These are phyloP conservation scores for Phytophthora cryptogea DNA, from an alignment of 352 stramenopile species.

Conservation along the genomic window DNA sequence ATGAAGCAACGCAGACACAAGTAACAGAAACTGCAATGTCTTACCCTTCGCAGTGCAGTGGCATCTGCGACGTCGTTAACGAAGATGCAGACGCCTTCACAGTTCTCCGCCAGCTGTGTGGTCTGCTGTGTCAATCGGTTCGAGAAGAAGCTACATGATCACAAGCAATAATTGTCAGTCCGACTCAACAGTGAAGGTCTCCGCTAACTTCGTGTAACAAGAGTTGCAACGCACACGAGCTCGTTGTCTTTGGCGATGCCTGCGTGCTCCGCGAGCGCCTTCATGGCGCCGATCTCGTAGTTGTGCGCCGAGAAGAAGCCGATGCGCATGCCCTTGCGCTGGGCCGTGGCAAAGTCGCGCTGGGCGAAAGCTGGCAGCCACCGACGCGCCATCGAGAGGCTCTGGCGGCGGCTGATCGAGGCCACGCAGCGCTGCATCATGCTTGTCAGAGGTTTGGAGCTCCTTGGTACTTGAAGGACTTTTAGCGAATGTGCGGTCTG, in stretches of 20 bases:
- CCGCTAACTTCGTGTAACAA: too few species aligned
- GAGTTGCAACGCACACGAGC: slow-evolving; percentile 37
- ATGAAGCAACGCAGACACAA: slow-evolving; percentile 4
- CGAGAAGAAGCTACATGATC: slow-evolving; percentile 52
- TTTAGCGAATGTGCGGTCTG: slow-evolving; percentile 14
- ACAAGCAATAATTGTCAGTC: neutral
- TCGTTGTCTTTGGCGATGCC: slow-evolving; percentile 49
- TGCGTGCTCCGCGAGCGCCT: slow-evolving; percentile 37
- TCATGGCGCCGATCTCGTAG: slow-evolving; percentile 67
- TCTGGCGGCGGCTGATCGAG: slow-evolving; percentile 14
- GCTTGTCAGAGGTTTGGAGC: neutral
- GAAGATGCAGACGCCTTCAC: slow-evolving; percentile 74
- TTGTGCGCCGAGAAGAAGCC: slow-evolving; percentile 72
- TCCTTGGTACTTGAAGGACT: slow-evolving; percentile 7
- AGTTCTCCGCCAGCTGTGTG: slow-evolving; percentile 53
- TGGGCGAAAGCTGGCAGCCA: slow-evolving; percentile 21
- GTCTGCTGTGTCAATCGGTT: slow-evolving; percentile 59
- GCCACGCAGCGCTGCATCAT: slow-evolving; percentile 23
- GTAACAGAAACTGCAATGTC: slow-evolving; percentile 1
- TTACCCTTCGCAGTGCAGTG: slow-evolving; percentile 52
- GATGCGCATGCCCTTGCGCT: slow-evolving; percentile 56
- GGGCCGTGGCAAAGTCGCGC: slow-evolving; percentile 15
- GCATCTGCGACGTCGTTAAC: slow-evolving; percentile 81
- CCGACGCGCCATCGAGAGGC: slow-evolving; percentile 3
- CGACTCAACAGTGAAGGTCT: too few species aligned